These are phyloP conservation scores for Paecilomyces dactylethromorphus DNA, from an alignment of 2,329 filamentous ascomycete genomes.

Conservation along the genomic window DNA sequence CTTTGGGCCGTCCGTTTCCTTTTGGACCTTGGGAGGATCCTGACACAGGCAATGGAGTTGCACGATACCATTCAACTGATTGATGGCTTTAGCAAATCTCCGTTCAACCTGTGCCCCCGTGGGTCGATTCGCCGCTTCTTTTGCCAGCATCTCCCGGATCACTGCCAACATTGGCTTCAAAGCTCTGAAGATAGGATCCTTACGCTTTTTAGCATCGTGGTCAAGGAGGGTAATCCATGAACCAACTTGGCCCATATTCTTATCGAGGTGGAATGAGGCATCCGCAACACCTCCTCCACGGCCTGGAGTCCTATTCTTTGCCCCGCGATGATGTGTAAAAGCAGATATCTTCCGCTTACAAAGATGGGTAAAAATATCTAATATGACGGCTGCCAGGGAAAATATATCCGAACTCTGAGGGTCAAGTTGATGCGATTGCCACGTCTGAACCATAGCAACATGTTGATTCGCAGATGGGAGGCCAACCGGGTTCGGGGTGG, in stretches of 20 bases:
- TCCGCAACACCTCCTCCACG: constrained; percentile 46
- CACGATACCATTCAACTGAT: constrained; percentile 10
- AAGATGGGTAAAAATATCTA: constrained; percentile 55
- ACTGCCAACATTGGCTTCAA: constrained; percentile 32
- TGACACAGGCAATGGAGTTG: constrained; percentile 4
- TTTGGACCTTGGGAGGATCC: neutral
- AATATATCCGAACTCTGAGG: constrained; percentile 48
- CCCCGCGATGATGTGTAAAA: constrained; percentile 49
- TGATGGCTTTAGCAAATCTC: constrained; percentile 16
- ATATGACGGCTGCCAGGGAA: constrained; percentile 51
- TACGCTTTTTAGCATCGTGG: constrained; percentile 39
- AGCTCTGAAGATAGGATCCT: constrained; percentile 30
- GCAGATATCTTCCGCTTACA: constrained; percentile 51
- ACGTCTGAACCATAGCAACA: constrained; percentile 27
- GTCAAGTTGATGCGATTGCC: constrained; percentile 31
- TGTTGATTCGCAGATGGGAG: constrained; percentile 26
- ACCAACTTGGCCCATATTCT: constrained; percentile 48
- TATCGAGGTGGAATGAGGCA: constrained; percentile 49
- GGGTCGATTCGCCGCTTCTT: constrained; percentile 25
- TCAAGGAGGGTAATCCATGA: constrained; percentile 50
- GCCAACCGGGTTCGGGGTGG: constrained; percentile 11
- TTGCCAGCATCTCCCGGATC: constrained; percentile 30
- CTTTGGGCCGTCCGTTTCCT: neutral
- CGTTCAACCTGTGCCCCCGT: constrained; percentile 23
- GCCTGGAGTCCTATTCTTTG: constrained; percentile 44